Conservation (phyloP, 192 early-diverging fungal genomes). For the Phlyctochytrium arcticum region DNA sequence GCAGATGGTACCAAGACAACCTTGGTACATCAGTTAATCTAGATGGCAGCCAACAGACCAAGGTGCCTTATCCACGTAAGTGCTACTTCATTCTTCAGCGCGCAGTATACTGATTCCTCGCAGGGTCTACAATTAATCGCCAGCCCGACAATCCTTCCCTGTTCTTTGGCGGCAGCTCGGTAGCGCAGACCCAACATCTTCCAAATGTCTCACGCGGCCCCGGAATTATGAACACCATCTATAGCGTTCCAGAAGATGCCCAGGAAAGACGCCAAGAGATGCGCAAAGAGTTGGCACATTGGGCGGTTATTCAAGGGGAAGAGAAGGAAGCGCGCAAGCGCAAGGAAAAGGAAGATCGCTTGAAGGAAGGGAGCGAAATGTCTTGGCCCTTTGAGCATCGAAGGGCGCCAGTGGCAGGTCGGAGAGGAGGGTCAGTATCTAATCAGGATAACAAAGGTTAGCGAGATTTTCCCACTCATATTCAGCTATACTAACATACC, state of each 20-base stretch:
- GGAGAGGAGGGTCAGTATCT: too few species aligned
- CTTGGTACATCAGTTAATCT: not conserved
- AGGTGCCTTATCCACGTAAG: not conserved
- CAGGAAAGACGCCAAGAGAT: not conserved
- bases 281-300: not conserved
- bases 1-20: constrained; percentile 1
- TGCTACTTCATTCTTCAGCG: not conserved
- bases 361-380: not conserved
- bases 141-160: not conserved
- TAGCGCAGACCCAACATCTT: not conserved
- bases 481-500: too few species aligned
- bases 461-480: too few species aligned
- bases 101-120: not conserved
- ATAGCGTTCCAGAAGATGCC: not conserved
- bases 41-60: not conserved
- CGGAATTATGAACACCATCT: not conserved
- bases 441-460: too few species aligned
- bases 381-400: not conserved
- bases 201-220: not conserved
- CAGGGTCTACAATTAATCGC: not conserved
- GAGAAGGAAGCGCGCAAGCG: not conserved
- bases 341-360: not conserved
- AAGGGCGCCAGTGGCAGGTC: not conserved
- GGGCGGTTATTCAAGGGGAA: not conserved
- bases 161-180: not conserved